Evolutionary conservation across 139 green algal genomes (phyloP).

Genomic region (Micromonas commoda): DNA sequence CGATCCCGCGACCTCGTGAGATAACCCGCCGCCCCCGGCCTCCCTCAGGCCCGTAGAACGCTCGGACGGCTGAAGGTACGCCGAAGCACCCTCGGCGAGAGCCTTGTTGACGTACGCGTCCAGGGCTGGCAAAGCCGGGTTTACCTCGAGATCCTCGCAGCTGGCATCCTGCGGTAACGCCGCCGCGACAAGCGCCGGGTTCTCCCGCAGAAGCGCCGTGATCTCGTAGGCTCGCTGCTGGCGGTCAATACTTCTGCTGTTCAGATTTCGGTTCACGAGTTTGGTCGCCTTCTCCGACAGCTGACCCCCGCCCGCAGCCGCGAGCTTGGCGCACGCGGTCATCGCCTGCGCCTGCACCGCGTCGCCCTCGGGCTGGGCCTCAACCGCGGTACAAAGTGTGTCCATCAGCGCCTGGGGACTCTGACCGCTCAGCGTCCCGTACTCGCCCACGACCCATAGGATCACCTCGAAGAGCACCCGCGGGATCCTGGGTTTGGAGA

Average conservation of each 20-base stretch:
- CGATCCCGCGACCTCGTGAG: background rate
- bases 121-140: constrained; percentile 26
- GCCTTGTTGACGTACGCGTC: constrained; percentile 31
- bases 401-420: constrained; percentile 37
- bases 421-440: constrained; percentile 49
- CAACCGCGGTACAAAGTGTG: constrained; percentile 15
- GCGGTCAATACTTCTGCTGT: constrained; percentile 52
- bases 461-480: constrained; percentile 52
- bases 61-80: constrained; percentile 15
- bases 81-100: constrained; percentile 31
- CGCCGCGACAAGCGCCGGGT: constrained; percentile 30
- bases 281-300: constrained; percentile 43
- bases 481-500: constrained; percentile 62
- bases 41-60: too few species aligned
- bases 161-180: constrained; percentile 60
- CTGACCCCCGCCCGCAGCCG: constrained; percentile 5
- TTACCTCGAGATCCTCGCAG: constrained; percentile 63
- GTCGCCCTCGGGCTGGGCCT: constrained; percentile 35
- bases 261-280: constrained; percentile 32
- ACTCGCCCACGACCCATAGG: constrained; percentile 90
- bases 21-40: background rate
- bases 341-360: constrained; percentile 50
- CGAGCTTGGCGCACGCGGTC: constrained; percentile 64
- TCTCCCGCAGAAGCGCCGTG: constrained; percentile 51
- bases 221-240: constrained; percentile 85